Evolutionary conservation across 202 grass and related monocot species (phyloP), one percentile per base, ranked within the genome.

Genomic region (Schoenoplectus tabernaemontani): DNA sequence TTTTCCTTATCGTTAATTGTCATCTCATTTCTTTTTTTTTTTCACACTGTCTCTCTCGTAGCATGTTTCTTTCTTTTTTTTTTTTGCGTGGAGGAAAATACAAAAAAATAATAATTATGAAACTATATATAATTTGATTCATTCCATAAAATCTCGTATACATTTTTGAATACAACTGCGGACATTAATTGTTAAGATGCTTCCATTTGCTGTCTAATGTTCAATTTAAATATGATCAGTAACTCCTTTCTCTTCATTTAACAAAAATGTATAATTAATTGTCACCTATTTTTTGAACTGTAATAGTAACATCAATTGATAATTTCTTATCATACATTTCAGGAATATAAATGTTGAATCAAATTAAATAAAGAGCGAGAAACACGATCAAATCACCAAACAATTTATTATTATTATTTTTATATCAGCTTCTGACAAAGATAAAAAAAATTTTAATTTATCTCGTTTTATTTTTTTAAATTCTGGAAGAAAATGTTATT

Each of bases 281-380:
- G 13, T 69, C 9, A 41, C 16, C 8, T 43, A 39, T 68, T 42
- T 0, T 24, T 0, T 58, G 17, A 20, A 65, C 11, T 7, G 1
- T 5, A 10, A 39, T 65, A 41, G 36, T 59, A 12, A 9, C 17
- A 36, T 69, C 6, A 46, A 26, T 11, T 69, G 9, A 82, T 24
- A 51, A 73, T 41, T 33, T 71, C 58, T 39, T 20, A 23, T 76
- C 67, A 77, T n/a, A 64, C 33, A 41, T 19, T 24, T 58, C 28
- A 7, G 4, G 68, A 75, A 65, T 63, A 85, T 79, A 87, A 15
- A 89, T 15, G 57, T 17, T 59, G 19, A 75, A 65, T 41, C 63
- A 38, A 30, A 78, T 51, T 19, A 58, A 24, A n/a, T 33, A 15
- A 43, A n/a, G 30, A 57, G 70, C 42, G 20, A 30, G 7, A 44